These are phyloP conservation scores for Vanrija pseudolonga DNA, from an alignment of 1,284 basidiomycete species.

Conservation along the genomic window DNA sequence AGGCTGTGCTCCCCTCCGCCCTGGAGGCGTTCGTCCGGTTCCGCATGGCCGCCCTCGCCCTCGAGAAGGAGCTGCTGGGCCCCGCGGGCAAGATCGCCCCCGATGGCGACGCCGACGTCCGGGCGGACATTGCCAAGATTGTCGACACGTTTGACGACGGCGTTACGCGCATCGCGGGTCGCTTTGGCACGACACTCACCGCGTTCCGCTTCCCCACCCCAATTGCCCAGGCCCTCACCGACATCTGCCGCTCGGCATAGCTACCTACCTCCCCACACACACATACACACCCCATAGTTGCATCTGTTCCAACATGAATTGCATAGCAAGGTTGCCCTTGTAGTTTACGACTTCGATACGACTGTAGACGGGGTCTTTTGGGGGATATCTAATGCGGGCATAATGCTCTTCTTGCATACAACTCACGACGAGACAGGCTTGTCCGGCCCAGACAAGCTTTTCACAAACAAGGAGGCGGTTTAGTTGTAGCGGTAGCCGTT, in stretches of 20 bases:
- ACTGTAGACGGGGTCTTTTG: no score
- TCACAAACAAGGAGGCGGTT: no score
- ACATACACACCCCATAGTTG: not conserved
- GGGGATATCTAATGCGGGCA: not conserved
- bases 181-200: conserved; percentile 33
- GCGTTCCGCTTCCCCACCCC: conserved; percentile 39
- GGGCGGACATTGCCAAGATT: conserved; percentile 1
- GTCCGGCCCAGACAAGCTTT: no score
- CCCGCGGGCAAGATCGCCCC: conserved; percentile 12
- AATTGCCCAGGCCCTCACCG: conserved; percentile 29
- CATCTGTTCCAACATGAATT: conserved; percentile 9
- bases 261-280: not conserved
- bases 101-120: conserved; percentile 8
- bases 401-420: not conserved
- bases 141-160: conserved; percentile 22
- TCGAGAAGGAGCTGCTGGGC: conserved; percentile 23
- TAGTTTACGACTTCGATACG: not conserved
- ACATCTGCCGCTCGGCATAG: conserved; percentile 26
- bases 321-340: conserved; percentile 6
- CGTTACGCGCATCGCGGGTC: conserved; percentile 28
- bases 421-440: no score
- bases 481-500: conserved; percentile 9
- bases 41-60: conserved; percentile 19
- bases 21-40: conserved; percentile 42
- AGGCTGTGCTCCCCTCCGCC: conserved; percentile 37